Percentiles rank a stretch among this genome's conserved stretches.
Conservation (phyloP, 495 filamentous ascomycete species). For the Penicillium silybi region DNA sequence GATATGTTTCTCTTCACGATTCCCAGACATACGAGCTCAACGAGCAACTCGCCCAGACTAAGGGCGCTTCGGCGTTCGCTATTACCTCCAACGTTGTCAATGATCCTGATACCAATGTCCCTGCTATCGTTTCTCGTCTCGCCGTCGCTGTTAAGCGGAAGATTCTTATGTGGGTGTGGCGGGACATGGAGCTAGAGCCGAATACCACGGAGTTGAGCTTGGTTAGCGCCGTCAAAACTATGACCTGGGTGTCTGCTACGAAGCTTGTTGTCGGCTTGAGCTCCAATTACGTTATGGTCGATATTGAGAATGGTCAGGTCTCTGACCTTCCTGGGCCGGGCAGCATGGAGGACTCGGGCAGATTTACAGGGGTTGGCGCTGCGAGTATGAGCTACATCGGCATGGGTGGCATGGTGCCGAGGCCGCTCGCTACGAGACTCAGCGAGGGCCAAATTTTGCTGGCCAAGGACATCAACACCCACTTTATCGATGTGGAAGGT, state of each 20-base stretch:
- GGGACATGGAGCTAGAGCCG: slow-evolving; percentile 79
- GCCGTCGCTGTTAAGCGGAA: slow-evolving; percentile 91
- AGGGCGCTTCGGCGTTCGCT: slow-evolving; percentile 83
- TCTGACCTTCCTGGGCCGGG: slow-evolving; percentile 79
- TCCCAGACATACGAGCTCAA: slow-evolving; percentile 76
- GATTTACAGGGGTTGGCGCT: slow-evolving; percentile 64
- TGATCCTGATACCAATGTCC: slow-evolving; percentile 79
- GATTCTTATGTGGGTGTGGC: slow-evolving; percentile 89
- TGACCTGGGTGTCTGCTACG: slow-evolving; percentile 86
- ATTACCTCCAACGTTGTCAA: slow-evolving; percentile 93
- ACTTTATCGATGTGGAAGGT: slow-evolving; percentile 82
- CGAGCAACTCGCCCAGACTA: slow-evolving; percentile 75
- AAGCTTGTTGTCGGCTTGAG: slow-evolving; percentile 84
- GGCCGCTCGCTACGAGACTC: slow-evolving; percentile 79
- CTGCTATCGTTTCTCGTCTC: slow-evolving; percentile 82
- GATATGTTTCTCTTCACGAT: slow-evolving; percentile 82
- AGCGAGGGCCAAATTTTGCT: slow-evolving; percentile 80
- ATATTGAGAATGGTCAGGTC: slow-evolving; percentile 67
- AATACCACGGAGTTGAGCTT: slow-evolving; percentile 75
- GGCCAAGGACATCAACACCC: slow-evolving; percentile 91
- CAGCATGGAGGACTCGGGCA: slow-evolving; percentile 60
- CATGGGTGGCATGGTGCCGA: slow-evolving; percentile 83
- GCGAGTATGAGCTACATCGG: slow-evolving; percentile 94
- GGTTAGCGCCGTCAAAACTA: slow-evolving; percentile 70
- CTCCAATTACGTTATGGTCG: slow-evolving; percentile 81